These are phyloP conservation scores for Kodamaea sagamina DNA, from an alignment of 805 yeast genomes.

Conservation along the genomic window DNA sequence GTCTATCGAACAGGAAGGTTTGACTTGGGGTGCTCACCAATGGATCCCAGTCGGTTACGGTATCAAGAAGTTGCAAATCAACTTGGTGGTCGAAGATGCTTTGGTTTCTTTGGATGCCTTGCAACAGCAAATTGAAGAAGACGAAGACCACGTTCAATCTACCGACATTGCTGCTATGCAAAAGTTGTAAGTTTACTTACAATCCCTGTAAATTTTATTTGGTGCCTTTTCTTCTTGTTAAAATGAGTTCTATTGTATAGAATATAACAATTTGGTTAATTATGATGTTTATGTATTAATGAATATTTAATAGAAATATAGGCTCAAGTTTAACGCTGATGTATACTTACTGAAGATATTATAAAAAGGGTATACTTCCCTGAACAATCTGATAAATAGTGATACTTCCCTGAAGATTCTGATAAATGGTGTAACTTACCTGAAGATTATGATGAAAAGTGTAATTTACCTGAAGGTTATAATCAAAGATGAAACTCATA, in stretches of 20 bases:
- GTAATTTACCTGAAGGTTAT: too few species aligned
- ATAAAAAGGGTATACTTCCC: too few species aligned
- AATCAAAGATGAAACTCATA: too few species aligned
- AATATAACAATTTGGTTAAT: conserved; percentile 13
- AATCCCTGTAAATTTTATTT: conserved; percentile 12
- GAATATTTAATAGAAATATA: conserved; percentile 8
- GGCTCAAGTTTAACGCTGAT: not conserved
- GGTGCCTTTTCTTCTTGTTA: conserved; percentile 11
- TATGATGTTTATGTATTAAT: conserved; percentile 9
- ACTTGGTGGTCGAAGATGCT: conserved; percentile 96
- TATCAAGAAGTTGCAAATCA: conserved; percentile 98
- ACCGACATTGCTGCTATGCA: conserved; percentile 98
- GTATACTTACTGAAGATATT: too few species aligned
- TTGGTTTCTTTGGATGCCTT: conserved; percentile 92
- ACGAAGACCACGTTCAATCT: conserved; percentile 99
- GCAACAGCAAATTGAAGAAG: conserved; percentile 76
- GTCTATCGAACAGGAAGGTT: conserved; percentile 86
- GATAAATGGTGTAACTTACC: too few species aligned
- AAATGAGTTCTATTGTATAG: conserved; percentile 26
- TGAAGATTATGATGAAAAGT: too few species aligned
- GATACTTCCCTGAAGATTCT: too few species aligned
- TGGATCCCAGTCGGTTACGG: conserved; percentile 98
- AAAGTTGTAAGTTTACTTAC: conserved; percentile 64
- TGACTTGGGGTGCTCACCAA: conserved; percentile 97
- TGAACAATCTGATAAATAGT: too few species aligned